phyloP scores from a whole-genome alignment of 129 eudicot species.

The Lactuca sativa region DNA sequence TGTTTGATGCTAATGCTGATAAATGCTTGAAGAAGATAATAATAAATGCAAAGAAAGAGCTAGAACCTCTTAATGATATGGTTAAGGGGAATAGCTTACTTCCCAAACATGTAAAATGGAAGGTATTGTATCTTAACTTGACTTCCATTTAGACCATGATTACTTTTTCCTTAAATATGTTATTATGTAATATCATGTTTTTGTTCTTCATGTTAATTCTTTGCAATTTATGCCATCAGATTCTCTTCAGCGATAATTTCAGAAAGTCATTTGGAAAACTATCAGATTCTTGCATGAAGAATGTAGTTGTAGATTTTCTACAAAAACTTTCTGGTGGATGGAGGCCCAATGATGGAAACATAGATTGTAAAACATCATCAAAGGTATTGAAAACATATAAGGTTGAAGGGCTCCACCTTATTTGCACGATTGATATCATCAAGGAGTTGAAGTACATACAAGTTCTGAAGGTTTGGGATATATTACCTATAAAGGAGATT shows the following conservation, averaged over 20 bases:
- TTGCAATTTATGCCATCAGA: conserved; percentile 35
- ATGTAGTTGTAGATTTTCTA: conserved; percentile 46
- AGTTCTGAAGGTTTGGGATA: conserved; percentile 70
- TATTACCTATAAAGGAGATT: conserved; percentile 49
- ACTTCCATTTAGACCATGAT: not conserved
- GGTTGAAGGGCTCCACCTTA: conserved; percentile 43
- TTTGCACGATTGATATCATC: conserved; percentile 49
- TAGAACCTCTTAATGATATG: conserved; percentile 47
- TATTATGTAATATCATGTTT: not conserved
- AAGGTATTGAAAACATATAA: conserved; percentile 46
- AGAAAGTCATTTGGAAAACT: conserved; percentile 49
- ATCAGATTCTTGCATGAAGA: conserved; percentile 32
- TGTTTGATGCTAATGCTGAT: conserved; percentile 46
- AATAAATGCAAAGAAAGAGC: conserved; percentile 38
- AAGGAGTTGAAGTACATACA: conserved; percentile 49
- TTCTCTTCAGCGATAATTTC: conserved; percentile 65
- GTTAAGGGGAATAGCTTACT: conserved; percentile 41
- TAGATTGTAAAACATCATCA: conserved; percentile 16
- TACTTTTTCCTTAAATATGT: not conserved
- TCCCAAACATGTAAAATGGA: conserved; percentile 47
- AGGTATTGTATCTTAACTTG: conserved; percentile 29
- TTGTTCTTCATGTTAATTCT: not conserved
- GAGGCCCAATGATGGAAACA: conserved; percentile 52
- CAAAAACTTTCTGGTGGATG: conserved; percentile 64
- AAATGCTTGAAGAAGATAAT: conserved; percentile 30